Percentiles rank a stretch among this genome's conserved stretches.
These are phyloP conservation scores for Cyanodermella asteris DNA, from an alignment of 2,329 filamentous ascomycete genomes.

Conservation along the genomic window DNA sequence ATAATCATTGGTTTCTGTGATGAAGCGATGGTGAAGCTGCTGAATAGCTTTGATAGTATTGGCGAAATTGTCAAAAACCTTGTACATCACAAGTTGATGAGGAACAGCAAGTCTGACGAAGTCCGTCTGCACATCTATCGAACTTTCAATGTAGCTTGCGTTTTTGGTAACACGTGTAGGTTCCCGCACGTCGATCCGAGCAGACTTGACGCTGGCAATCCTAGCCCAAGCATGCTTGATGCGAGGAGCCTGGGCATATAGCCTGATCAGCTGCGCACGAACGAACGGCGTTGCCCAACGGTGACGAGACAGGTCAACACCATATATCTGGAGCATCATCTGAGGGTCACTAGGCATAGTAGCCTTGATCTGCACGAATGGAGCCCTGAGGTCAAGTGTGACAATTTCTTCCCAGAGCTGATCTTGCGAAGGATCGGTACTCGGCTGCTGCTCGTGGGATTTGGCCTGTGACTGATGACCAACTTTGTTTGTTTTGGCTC, in stretches of 20 bases:
- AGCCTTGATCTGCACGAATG: constrained; percentile 69
- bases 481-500: constrained; percentile 10
- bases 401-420: constrained; percentile 39
- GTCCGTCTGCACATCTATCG: constrained; percentile 66
- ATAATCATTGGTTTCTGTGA: constrained; percentile 70
- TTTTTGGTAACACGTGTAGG: constrained; percentile 46
- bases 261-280: constrained; percentile 51
- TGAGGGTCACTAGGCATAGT: constrained; percentile 75
- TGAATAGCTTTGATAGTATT: constrained; percentile 72
- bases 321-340: constrained; percentile 74
- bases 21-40: constrained; percentile 85
- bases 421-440: constrained; percentile 6
- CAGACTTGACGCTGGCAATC: constrained; percentile 59
- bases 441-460: neutral
- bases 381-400: constrained; percentile 60
- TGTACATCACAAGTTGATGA: constrained; percentile 73
- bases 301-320: constrained; percentile 61
- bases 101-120: constrained; percentile 75
- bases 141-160: constrained; percentile 46
- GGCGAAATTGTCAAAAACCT: constrained; percentile 79
- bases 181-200: constrained; percentile 61
- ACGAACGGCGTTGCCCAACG: constrained; percentile 73
- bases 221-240: constrained; percentile 71
- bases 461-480: neutral
- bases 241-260: constrained; percentile 73